Evolutionary conservation across 2,329 filamentous ascomycete species (phyloP).

Genomic region (Clarireedia paspali): DNA sequence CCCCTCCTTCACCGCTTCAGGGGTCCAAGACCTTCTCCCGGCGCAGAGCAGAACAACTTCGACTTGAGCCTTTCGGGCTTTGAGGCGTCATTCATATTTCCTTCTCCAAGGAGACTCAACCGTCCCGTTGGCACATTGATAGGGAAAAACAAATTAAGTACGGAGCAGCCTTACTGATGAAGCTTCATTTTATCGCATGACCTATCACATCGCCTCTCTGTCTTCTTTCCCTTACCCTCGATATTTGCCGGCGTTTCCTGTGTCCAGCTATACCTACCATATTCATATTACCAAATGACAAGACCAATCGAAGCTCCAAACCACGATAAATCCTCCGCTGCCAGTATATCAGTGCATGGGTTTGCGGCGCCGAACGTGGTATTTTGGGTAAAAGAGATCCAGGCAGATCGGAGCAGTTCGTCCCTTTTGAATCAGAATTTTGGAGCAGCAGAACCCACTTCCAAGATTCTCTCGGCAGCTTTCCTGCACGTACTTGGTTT

Average conservation of each 20-base stretch:
- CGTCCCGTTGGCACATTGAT: not conserved
- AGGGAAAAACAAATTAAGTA: no score
- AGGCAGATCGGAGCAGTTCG: constrained; percentile 4
- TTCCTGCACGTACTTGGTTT: not conserved
- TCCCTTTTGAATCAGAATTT: not conserved
- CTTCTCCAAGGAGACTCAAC: not conserved
- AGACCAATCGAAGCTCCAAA: not conserved
- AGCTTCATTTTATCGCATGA: not conserved
- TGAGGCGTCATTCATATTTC: not conserved
- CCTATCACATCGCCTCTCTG: no score
- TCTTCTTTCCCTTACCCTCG: not conserved
- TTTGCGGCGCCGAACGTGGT: constrained; percentile 3
- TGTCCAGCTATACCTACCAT: not conserved
- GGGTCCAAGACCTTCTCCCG: not conserved
- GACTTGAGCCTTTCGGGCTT: not conserved
- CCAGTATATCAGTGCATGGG: not conserved
- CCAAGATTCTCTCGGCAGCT: not conserved
- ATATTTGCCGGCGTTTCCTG: not conserved
- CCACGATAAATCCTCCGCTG: not conserved
- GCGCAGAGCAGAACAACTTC: not conserved
- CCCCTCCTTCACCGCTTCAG: constrained; percentile 2
- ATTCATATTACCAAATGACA: not conserved
- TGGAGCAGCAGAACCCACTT: not conserved
- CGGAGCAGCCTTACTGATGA: not conserved
- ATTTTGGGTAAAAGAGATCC: not conserved